Evolutionary conservation across 345 rosid genomes (phyloP).

Genomic region (Raphanus sativus): DNA sequence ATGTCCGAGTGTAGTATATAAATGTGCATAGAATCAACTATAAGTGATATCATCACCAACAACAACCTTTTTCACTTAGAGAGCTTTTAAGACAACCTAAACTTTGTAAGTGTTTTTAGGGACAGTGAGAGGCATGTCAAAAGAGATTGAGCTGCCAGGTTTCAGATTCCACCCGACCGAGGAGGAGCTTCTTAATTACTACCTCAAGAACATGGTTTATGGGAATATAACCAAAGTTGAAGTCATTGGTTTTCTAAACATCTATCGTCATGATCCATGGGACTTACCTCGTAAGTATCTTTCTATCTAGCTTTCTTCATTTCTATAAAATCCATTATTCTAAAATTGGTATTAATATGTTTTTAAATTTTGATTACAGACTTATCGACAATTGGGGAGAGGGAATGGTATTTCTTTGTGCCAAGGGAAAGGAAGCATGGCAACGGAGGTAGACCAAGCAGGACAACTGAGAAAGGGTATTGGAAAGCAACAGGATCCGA

Average conservation of each 20-base stretch:
- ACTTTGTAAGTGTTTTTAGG: conserved; percentile 19
- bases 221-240: conserved; percentile 48
- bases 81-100: conserved; percentile 1
- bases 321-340: not conserved
- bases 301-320: not conserved
- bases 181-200: conserved; percentile 84
- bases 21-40: conserved; percentile 11
- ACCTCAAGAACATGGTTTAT: conserved; percentile 68
- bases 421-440: conserved; percentile 91
- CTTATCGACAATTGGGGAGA: conserved; percentile 74
- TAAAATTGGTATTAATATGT: not conserved
- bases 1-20: conserved; percentile 24
- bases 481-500: conserved; percentile 99
- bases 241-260: conserved; percentile 67
- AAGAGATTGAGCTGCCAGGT: conserved; percentile 70
- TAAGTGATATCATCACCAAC: conserved; percentile 27
- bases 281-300: conserved; percentile 67
- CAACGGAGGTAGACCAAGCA: conserved; percentile 78
- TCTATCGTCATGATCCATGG: conserved; percentile 74
- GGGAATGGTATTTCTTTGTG: conserved; percentile 96
- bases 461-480: conserved; percentile 82
- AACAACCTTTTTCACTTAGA: conserved; percentile 32
- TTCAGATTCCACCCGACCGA: conserved; percentile 95
- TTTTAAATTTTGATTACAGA: conserved; percentile 36
- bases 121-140: conserved; percentile 34